Percentiles rank a stretch among this genome's conserved stretches.
phyloP scores from a whole-genome alignment of 441 rosid species.

The Adansonia rubrostipa region DNA sequence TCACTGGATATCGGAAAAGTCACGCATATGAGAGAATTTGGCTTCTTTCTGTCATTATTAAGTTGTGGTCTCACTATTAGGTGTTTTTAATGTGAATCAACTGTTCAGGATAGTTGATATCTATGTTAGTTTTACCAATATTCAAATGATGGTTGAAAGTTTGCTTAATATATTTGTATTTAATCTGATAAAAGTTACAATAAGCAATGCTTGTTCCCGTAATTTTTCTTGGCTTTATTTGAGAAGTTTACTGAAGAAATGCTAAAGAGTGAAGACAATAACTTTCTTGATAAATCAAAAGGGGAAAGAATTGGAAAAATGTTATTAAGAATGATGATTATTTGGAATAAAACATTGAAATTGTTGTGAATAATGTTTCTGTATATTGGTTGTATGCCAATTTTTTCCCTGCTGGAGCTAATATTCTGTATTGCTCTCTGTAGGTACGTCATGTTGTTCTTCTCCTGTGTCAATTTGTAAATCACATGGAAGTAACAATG shows the following conservation, averaged over 20 bases:
- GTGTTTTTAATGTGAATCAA: neutral
- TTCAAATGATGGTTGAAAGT: neutral
- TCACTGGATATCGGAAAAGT: neutral
- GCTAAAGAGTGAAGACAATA: neutral
- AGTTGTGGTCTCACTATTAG: neutral
- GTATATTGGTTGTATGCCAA: neutral
- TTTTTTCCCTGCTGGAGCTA: conserved; percentile 9
- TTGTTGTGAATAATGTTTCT: neutral
- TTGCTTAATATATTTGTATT: neutral
- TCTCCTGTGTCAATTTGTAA: conserved; percentile 86
- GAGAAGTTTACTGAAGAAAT: neutral
- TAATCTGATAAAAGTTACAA: neutral
- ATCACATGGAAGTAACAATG: conserved; percentile 70
- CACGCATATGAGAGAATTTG: neutral
- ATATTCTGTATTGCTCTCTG: conserved; percentile 21
- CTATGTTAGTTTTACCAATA: neutral
- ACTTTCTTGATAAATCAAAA: neutral
- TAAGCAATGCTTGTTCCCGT: neutral
- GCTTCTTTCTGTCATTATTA: neutral
- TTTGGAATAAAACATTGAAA: neutral
- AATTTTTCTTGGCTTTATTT: neutral
- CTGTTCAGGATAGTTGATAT: neutral
- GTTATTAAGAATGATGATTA: conserved; percentile 2
- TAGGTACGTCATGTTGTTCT: conserved; percentile 83
- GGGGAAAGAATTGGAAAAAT: neutral